Base-by-base conservation (phyloP, 177 flowering plant genomes). In the Vitis hybrid region DNA sequence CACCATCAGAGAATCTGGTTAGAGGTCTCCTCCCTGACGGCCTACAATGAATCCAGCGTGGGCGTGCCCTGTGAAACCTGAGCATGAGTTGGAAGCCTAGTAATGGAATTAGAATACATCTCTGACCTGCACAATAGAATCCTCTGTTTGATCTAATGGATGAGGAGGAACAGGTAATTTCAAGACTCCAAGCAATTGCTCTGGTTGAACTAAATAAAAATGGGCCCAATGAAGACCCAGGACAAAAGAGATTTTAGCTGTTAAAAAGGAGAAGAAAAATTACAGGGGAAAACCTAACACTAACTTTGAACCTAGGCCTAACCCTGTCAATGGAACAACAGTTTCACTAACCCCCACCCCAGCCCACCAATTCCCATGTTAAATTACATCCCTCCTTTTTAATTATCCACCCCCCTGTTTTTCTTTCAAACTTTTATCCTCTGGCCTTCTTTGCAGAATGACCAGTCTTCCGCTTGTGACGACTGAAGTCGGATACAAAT, bases 401-500 rank as follows among this genome's bases (percentile, higher is more conserved):
- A 15, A 49, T 73, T 62, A 73, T 16, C 74, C 45, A 39, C 45
- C 5, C 68, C 63, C 57, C 29, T 26, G 29, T 26, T 26, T 26
- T 26, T 54, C 54, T 66, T 26, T 55, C 5, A 39, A 39, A 39
- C 45, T 7, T 48, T 5, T 19, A 73, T 20, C 74, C 74, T 49
- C 74, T 81, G 34, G 66, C 66, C 69, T 79, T 88, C 81, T 87
- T 94, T 57, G 78, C 77, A 2, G 86, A 73, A 73, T 95, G 99
- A 18, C 99, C 99, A 0, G 99, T 93, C 88, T 88, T 95, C 74
- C 99, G 85, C 80, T 93, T 95, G 89, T 95, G 99, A 15, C 99
- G 90, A 69, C 99, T 95, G 82, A 20, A 20, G 20, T 20, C 20
- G 20, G 20, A 20, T 13, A 95, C 99, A 66, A 95, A 95, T 52